Evolutionary conservation across 352 stramenopile genomes (phyloP), one percentile per base, ranked within the genome.

Genomic region (Phytopythium delawarense): DNA sequence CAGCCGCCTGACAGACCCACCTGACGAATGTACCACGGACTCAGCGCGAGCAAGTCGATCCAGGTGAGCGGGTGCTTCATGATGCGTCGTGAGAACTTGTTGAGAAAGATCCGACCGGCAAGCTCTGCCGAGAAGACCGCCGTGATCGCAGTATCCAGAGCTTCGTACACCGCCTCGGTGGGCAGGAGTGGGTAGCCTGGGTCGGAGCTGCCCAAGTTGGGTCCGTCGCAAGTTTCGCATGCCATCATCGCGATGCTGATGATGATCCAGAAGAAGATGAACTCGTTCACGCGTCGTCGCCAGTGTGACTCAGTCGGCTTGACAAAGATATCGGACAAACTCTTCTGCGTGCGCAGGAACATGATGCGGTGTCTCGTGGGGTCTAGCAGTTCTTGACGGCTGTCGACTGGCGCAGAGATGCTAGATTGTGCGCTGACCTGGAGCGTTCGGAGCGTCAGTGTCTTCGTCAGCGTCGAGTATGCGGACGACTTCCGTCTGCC

Each of bases 101-200:
- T 65, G 5, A 67, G 42, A 0, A 81, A 52, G 18, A 74, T 59
- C 0, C 80, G 71, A 9, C 70, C 63, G 2, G 84, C 2, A 21
- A 89, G 74, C 48, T 93, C 84, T 11, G 87, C 59, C 7, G 75
- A 78, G 51, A 88, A 93, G 30, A 87, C n/a, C 4, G 56, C 55
- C 8, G 79, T 72, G 54, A 90, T 78, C 11, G 81, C 51, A 1
- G 60, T 35, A 52, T 91, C 75, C 7, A 74, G 49, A 13, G 64
- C 51, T 11, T 68, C 61, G 65, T 89, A 84, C 2, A 69, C 57
- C 0, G 30, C 28, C 40, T 80, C 63, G 4, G 58, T 59, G 6
- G 77, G 81, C 15, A 93, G 54, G 46, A 76, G 80, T 20, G 81
- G 78, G 55, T 83, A 93, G 8, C 63, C 75, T 7, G 84, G 84